Conservation (phyloP, 169 alveolate genomes). For the Cryptosporidium andersoni region DNA sequence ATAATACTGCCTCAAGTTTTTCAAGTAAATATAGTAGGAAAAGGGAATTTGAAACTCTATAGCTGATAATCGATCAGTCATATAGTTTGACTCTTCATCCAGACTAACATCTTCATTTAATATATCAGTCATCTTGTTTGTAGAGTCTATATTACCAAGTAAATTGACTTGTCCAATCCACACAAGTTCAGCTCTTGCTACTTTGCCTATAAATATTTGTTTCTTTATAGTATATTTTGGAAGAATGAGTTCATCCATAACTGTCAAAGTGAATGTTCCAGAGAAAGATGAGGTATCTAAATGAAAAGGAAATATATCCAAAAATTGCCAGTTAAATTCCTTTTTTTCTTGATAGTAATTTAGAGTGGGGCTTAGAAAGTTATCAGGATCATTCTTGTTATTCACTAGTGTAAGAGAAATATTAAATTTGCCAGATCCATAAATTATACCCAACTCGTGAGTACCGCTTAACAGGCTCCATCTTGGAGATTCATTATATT, state of each 20-base stretch:
- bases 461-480: slow-evolving; percentile 37
- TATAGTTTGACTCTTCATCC: neutral
- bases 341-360: no score
- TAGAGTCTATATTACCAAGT: neutral
- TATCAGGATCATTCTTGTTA: no score
- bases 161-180: slow-evolving; percentile 42
- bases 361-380: no score
- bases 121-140: no score
- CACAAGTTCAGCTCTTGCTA: neutral
- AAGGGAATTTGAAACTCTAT: neutral
- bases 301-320: slow-evolving; percentile 29
- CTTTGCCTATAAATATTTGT: slow-evolving; percentile 8
- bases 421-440: slow-evolving; percentile 47
- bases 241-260: slow-evolving; percentile 30
- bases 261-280: neutral
- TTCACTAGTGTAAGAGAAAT: neutral
- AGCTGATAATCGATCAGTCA: slow-evolving; percentile 9
- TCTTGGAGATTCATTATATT: slow-evolving; percentile 8
- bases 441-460: slow-evolving; percentile 46
- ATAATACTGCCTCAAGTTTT: neutral
- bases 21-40: neutral
- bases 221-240: slow-evolving; percentile 29
- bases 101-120: neutral
- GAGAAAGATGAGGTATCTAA: slow-evolving; percentile 8
- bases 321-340: no score